phyloP scores from a whole-genome alignment of 148 eudicot genomes.

The Fagopyrum homotropicum region DNA sequence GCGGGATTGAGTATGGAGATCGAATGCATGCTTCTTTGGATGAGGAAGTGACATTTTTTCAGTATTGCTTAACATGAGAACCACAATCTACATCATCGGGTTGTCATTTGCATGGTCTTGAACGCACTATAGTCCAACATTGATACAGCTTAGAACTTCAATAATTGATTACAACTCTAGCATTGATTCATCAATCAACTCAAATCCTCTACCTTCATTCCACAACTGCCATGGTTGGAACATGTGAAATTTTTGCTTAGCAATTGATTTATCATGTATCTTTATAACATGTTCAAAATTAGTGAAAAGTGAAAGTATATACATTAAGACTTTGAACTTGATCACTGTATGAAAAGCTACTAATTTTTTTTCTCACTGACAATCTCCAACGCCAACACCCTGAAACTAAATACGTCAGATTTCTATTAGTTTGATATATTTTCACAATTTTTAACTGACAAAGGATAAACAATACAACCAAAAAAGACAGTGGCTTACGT shows the following conservation, averaged over 20 bases:
- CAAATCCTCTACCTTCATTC: slow-evolving; percentile 19
- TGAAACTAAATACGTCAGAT: slow-evolving; percentile 5
- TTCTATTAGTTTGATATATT: neutral
- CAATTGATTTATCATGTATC: neutral
- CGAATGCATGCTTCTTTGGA: neutral
- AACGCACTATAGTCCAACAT: slow-evolving; percentile 24
- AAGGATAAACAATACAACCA: too few relatives aligned
- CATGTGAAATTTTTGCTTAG: neutral
- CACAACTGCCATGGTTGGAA: slow-evolving; percentile 29
- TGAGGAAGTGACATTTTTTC: neutral
- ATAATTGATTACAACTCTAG: neutral
- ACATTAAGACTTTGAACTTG: slow-evolving; percentile 3
- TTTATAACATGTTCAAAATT: neutral
- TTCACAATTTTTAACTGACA: too few relatives aligned
- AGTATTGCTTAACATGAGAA: slow-evolving; percentile 1
- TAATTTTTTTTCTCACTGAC: neutral
- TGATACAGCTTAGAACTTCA: slow-evolving; percentile 22
- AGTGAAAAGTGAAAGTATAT: neutral
- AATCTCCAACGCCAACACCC: neutral
- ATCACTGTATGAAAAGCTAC: neutral
- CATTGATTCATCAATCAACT: slow-evolving; percentile 15
- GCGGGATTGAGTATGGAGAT: neutral
- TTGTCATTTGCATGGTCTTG: slow-evolving; percentile 28
- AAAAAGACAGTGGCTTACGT: too few relatives aligned
- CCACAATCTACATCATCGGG: slow-evolving; percentile 26